Evolutionary conservation across 2,329 filamentous ascomycete genomes (phyloP), one percentile per base, ranked within the genome.

Genomic region (Chaetoscypha palmicola): DNA sequence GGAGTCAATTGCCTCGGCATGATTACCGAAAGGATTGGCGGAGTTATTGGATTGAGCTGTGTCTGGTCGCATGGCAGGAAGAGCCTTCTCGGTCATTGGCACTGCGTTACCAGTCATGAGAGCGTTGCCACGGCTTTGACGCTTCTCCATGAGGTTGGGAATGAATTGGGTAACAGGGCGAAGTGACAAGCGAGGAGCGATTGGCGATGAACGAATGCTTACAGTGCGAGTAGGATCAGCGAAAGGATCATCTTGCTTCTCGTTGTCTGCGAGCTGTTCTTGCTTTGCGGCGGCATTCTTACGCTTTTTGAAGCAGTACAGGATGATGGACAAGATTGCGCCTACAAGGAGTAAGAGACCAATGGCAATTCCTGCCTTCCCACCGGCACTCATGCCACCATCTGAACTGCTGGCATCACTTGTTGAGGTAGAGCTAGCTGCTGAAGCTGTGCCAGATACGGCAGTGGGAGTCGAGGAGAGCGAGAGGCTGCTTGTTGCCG

Each of bases 151-250:
- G 48, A 86, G 74, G 58, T 77, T 80, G 4, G 87, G 85, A 30
- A 86, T 73, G 66, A 95, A 90, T 58, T 92, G 81, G 31, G 87
- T 91, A 38, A 92, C 77, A 2, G 89, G 89, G 38, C 88, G 83
- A 42, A 95, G 52, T 59, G 87, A 94, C 49, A 96, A 74, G 50
- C 83, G 83, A n/a, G 89, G 88, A 34, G 89, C 81, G 24, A 69
- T 74, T 22, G 72, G 69, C 50, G 52, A 37, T 49, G 56, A 51
- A 14, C 53, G 54, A 14, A 37, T 45, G 26, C 42, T 45, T n/a
- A 21, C 41, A 35, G 30, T 41, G 22, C 46, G 28, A n/a, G 11
- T 22, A 38, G 16, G 16, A 43, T 47, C 45, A 3, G 45, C 34
- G 36, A 47, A 47, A 14, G 45, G 45, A 39, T 47, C 38, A 1